These are phyloP conservation scores for Suaeda aralocaspica DNA, from an alignment of 148 eudicot genomes.

Conservation along the genomic window DNA sequence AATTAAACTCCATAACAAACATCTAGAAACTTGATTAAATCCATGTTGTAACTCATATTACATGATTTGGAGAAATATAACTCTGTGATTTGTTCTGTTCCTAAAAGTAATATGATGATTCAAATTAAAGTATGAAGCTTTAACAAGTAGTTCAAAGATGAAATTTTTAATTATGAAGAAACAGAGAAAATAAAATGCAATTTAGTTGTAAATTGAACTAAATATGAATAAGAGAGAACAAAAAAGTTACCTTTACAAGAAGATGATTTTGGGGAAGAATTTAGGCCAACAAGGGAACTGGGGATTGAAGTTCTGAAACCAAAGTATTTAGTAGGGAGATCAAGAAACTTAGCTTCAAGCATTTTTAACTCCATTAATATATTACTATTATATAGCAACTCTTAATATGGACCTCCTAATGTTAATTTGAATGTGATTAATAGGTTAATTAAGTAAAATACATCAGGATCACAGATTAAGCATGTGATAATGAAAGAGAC, in stretches of 20 bases:
- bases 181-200: too few relatives aligned
- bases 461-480: neutral
- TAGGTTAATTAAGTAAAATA: neutral
- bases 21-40: neutral
- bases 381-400: too few relatives aligned
- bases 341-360: constrained; percentile 16
- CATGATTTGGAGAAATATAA: neutral
- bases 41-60: neutral
- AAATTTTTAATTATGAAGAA: too few relatives aligned
- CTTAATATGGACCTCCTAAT: neutral
- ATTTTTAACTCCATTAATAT: constrained; percentile 23
- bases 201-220: neutral
- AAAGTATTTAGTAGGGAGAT: constrained; percentile 8
- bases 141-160: neutral
- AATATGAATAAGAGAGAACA: neutral
- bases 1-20: neutral
- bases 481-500: neutral
- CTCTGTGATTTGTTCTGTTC: neutral
- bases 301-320: constrained; percentile 7
- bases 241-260: constrained; percentile 20
- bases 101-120: neutral
- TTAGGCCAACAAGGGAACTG: constrained; percentile 10
- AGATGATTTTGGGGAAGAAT: constrained; percentile 17
- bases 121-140: neutral
- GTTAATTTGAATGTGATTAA: constrained; percentile 3